Percentiles rank a stretch among this genome's conserved stretches.
Conservation (phyloP, 345 rosid species). For the Capsella bursapastoris region DNA sequence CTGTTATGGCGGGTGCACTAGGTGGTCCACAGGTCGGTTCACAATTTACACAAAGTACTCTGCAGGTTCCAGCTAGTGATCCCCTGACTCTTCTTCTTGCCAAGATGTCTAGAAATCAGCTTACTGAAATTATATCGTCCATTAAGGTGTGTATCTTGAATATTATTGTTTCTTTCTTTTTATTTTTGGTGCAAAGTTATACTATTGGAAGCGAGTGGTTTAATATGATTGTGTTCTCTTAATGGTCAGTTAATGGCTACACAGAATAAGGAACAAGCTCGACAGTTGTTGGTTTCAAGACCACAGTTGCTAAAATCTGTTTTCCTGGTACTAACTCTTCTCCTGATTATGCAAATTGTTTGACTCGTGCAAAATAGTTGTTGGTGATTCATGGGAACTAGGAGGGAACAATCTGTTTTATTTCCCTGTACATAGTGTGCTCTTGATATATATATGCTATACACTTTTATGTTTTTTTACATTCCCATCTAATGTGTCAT, state of each 20-base stretch:
- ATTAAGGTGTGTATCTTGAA: constrained; percentile 60
- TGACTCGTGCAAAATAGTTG: constrained; percentile 1
- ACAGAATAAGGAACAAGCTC: constrained; percentile 72
- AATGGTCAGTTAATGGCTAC: constrained; percentile 67
- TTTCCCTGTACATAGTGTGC: constrained; percentile 2
- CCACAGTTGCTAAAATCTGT: constrained; percentile 87
- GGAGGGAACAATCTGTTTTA: constrained; percentile 10
- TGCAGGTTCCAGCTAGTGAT: constrained; percentile 64
- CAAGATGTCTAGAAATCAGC: constrained; percentile 85
- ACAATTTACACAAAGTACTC: constrained; percentile 58
- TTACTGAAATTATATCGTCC: constrained; percentile 74
- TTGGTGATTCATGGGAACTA: constrained; percentile 15
- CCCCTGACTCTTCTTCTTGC: constrained; percentile 93
- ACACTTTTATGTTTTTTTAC: background rate
- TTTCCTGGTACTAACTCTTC: constrained; percentile 65
- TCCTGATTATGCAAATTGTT: background rate
- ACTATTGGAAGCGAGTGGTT: constrained; percentile 14
- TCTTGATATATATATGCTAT: background rate
- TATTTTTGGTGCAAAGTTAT: constrained; percentile 4
- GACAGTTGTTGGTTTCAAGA: constrained; percentile 71
- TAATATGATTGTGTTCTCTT: constrained; percentile 30
- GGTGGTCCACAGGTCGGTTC: constrained; percentile 70
- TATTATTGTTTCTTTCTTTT: background rate
- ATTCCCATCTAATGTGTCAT: background rate
- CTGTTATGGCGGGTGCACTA: constrained; percentile 75